Percentiles rank a stretch among this genome's conserved stretches.
Conservation (phyloP, 108 stramenopile species). For the Cyclotella distinguenda region DNA sequence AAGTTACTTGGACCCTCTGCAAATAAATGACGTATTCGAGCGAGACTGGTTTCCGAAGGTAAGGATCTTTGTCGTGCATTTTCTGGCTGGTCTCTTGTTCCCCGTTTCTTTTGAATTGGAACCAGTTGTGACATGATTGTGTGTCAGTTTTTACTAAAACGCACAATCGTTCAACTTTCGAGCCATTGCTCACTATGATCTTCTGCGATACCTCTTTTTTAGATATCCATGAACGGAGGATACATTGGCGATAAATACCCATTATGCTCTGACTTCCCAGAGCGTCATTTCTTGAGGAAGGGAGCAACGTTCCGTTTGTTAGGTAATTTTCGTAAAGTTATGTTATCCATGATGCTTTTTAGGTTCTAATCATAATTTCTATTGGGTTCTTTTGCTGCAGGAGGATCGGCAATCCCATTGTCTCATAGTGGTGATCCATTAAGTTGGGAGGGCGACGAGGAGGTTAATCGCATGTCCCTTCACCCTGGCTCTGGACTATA, state of each 20-base stretch:
- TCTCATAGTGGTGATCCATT: slow-evolving; percentile 7
- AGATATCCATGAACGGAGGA: slow-evolving; percentile 9
- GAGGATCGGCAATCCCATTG: slow-evolving; percentile 12
- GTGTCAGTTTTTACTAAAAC: no score
- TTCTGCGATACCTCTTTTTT: slow-evolving; percentile 7
- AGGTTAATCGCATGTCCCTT: slow-evolving; percentile 11
- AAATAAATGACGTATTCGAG: slow-evolving; percentile 4
- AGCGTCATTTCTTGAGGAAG: slow-evolving; percentile 29
- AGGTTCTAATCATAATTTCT: neutral
- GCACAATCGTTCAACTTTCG: no score
- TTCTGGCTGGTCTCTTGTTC: no score
- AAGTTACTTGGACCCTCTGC: slow-evolving; percentile 49
- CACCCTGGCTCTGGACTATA: slow-evolving; percentile 22
- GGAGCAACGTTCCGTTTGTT: slow-evolving; percentile 34
- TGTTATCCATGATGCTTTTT: neutral
- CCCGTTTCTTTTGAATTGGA: slow-evolving; percentile 17
- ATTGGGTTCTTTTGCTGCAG: neutral
- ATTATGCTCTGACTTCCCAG: slow-evolving; percentile 47
- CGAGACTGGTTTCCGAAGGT: slow-evolving; percentile 50
- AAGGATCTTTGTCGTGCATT: no score
- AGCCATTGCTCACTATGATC: neutral
- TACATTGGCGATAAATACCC: slow-evolving; percentile 50
- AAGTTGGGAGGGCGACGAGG: slow-evolving; percentile 19
- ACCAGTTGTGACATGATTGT: neutral
- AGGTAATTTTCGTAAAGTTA: slow-evolving; percentile 1